Conservation (phyloP, 1,284 basidiomycete genomes). For the Moesziomyces antarcticus region DNA sequence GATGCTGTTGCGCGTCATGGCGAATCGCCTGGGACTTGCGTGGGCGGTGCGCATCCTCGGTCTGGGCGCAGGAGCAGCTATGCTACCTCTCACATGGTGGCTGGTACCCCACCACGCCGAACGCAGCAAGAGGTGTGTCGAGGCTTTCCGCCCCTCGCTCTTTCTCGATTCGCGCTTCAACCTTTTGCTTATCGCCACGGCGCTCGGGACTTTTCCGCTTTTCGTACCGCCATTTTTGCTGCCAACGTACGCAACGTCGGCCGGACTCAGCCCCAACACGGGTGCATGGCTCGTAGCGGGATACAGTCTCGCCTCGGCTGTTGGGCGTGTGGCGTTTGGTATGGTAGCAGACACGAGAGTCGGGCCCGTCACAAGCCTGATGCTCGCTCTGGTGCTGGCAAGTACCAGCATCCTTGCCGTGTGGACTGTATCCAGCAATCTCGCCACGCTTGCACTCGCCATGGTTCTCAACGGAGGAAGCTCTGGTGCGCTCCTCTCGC, state of each 20-base stretch:
- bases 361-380: constrained; percentile 45
- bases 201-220: constrained; percentile 66
- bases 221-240: constrained; percentile 68
- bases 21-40: constrained; percentile 47
- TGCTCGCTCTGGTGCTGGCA: constrained; percentile 37
- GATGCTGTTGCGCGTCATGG: constrained; percentile 52
- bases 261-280: constrained; percentile 51
- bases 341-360: constrained; percentile 47
- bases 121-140: constrained; percentile 13
- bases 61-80: constrained; percentile 11
- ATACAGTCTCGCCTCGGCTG: constrained; percentile 49
- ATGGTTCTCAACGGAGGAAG: constrained; percentile 51
- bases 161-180: constrained; percentile 63
- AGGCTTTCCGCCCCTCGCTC: constrained; percentile 43
- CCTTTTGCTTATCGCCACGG: constrained; percentile 61
- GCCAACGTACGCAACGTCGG: constrained; percentile 65
- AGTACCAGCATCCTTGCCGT: constrained; percentile 41
- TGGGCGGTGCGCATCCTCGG: constrained; percentile 60
- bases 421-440: constrained; percentile 45
- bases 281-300: constrained; percentile 62
- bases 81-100: constrained; percentile 38
- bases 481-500: constrained; percentile 43
- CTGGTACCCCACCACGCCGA: constrained; percentile 31
- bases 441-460: constrained; percentile 37
- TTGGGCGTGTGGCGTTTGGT: constrained; percentile 47